Evolutionary conservation across 2,329 filamentous ascomycete genomes (phyloP).

Genomic region (Lasiodiplodia citricola): DNA sequence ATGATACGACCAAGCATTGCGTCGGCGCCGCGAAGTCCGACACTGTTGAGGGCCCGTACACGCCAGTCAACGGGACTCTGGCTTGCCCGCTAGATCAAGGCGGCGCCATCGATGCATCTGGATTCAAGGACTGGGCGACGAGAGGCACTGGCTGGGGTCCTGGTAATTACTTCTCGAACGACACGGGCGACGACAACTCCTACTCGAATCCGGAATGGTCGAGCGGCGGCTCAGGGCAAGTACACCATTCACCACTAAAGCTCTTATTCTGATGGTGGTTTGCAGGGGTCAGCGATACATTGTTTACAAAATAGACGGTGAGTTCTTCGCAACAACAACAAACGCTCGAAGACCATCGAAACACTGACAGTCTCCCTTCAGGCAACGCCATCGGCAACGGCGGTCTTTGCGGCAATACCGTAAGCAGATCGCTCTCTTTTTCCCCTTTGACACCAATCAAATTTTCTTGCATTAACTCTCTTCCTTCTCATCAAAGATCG

Average conservation of each 20-base stretch:
- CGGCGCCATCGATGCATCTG: slow-evolving; percentile 68
- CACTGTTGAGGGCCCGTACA: slow-evolving; percentile 60
- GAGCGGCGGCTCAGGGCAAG: slow-evolving; percentile 1
- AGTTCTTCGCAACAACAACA: slow-evolving; percentile 39
- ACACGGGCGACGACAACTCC: slow-evolving; percentile 58
- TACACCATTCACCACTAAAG: background rate
- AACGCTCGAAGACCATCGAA: background rate
- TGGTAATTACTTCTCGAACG: background rate
- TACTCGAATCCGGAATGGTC: slow-evolving; percentile 8
- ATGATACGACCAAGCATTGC: slow-evolving; percentile 55
- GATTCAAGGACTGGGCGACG: slow-evolving; percentile 49
- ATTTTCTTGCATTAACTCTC: background rate
- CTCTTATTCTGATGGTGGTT: background rate
- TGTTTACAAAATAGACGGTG: slow-evolving; percentile 71
- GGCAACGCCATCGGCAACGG: slow-evolving; percentile 25
- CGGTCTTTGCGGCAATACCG: slow-evolving; percentile 24
- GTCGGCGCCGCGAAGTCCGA: slow-evolving; percentile 62
- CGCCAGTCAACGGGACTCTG: slow-evolving; percentile 54
- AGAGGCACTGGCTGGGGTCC: slow-evolving; percentile 23
- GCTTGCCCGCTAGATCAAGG: slow-evolving; percentile 55
- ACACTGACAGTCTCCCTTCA: slow-evolving; percentile 1
- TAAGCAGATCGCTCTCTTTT: background rate
- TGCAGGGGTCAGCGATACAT: slow-evolving; percentile 52
- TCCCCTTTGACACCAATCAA: background rate
- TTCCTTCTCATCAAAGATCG: slow-evolving; percentile 31